Base-by-base conservation (phyloP, 257 asterid species). In the Dorcoceras hygrometricum region DNA sequence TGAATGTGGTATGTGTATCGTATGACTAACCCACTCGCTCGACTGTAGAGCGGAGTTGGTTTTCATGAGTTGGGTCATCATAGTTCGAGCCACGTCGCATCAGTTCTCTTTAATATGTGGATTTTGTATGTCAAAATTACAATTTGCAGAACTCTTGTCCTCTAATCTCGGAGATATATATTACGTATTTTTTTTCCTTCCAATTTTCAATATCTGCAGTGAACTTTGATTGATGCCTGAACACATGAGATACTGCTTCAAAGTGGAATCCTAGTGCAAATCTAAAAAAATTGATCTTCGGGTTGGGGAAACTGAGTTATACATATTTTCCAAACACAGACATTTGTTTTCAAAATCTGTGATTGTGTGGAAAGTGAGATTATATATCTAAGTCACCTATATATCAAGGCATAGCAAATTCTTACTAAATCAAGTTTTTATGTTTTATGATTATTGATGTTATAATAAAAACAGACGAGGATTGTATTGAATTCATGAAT, bases 1-100 rank as follows among this genome's bases (percentile, higher is more conserved):
- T 25, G 19, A 27, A 19, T 70, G 55, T 60, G n/a, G 25, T 27
- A 12, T 23, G 6, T 70, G 74, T 70, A 70, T 51, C 63, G n/a
- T 46, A 46, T 46, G 53, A 14, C 53, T 46, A 5, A 46, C 20
- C 54, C 54, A 46, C 50, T 43, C 10, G 16, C 48, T 24, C 22
- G 65, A 31, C 55, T 18, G 63, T 67, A 62, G 22, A 1, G n/a
- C n/a, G 54, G 54, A 46, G 54, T 46, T 5, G 54, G 54, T 16
- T 46, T 46, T 18, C 54, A 18, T 46, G 54, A 46, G 22, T 46
- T 5, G 22, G 54, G 22, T 46, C 54, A 14, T 46, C 54, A 14
- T 46, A 46, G 22, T 46, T 46, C 22, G 22, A 46, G 22, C 54
- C 54, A 46, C 54, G 54, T 43, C 14, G 12, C 51, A 12, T 12